Evolutionary conservation across 495 filamentous ascomycete genomes (phyloP), one percentile per base, ranked within the genome.

Genomic region (Zalerion maritima): DNA sequence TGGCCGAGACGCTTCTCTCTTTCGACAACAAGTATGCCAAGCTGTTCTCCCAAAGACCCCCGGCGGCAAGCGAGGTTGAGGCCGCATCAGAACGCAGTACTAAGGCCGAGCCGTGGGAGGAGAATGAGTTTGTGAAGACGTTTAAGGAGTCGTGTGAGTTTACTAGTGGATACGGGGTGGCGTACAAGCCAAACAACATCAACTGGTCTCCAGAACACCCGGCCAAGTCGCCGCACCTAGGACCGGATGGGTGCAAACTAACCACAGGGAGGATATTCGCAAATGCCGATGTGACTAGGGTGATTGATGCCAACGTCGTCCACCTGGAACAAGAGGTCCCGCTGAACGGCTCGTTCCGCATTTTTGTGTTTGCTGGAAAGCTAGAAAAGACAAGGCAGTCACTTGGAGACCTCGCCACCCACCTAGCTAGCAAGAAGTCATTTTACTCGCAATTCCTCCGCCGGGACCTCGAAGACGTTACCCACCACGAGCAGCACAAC

Each of bases 261-360:
- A 64, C 62, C 3, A 58, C 75, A 3, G 83, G 83, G 29, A 72
- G 78, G 10, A 69, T 83, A 14, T 64, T 91, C 49, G 72, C 62
- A 13, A 79, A 79, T 13, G 64, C 75, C 3, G 77, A 73, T 31
- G 84, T 91, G 20, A 92, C 81, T 16, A 68, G 84, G 19, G 75
- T 91, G 16, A 71, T 75, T 3, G 84, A 93, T 46, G 73, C 81
- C 43, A 91, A 89, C 57, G 67, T 78, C 14, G 81, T 87, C 9
- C 78, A 89, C 40, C 57, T 92, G 21, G 84, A 92, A 54, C 83
- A 93, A 52, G 81, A 86, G 36, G 63, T 92, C 28, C 84, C 84
- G 0, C 60, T 81, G 29, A 91, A 91, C 52, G 83, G 84, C 32
- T 73, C 83, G 6, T 92, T 84, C 67, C 70, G 82, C 18, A 66